These are phyloP conservation scores for Termitomyces sp. DNA, from an alignment of 768 basidiomycete species.

Conservation along the genomic window DNA sequence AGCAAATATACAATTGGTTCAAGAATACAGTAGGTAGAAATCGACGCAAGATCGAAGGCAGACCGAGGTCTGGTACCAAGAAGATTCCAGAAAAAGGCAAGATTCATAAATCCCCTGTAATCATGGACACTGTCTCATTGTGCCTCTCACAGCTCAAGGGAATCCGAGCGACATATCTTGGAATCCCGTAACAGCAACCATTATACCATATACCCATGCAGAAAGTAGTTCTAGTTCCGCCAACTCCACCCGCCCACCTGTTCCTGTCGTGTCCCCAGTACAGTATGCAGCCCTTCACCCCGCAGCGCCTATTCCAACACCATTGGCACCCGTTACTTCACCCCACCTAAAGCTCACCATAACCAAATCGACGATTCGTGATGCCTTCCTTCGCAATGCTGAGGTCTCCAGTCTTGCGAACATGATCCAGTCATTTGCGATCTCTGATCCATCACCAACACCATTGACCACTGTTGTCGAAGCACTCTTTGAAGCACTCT, in stretches of 20 bases:
- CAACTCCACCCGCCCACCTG: slow-evolving; percentile 26
- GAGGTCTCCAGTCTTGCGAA: slow-evolving; percentile 48
- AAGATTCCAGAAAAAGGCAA: slow-evolving; percentile 49
- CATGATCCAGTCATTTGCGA: slow-evolving; percentile 49
- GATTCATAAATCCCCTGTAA: slow-evolving; percentile 1
- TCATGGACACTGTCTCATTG: slow-evolving; percentile 7
- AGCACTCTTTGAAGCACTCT: slow-evolving; percentile 53
- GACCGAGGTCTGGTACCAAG: slow-evolving; percentile 45
- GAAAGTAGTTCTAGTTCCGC: slow-evolving; percentile 34
- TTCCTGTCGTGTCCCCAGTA: slow-evolving; percentile 32
- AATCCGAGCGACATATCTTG: slow-evolving; percentile 29
- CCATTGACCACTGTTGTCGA: slow-evolving; percentile 48
- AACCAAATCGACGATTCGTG: slow-evolving; percentile 35
- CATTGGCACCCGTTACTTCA: slow-evolving; percentile 17
- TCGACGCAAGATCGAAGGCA: slow-evolving; percentile 53
- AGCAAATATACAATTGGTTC: slow-evolving; percentile 77
- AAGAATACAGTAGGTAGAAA: slow-evolving; percentile 66
- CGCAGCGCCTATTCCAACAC: slow-evolving; percentile 22
- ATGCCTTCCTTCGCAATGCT: slow-evolving; percentile 44
- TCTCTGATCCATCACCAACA: slow-evolving; percentile 45
- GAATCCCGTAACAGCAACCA: slow-evolving; percentile 33
- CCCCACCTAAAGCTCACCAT: slow-evolving; percentile 24
- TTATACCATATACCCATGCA: slow-evolving; percentile 37
- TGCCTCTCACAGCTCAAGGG: slow-evolving; percentile 9
- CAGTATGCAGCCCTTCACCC: slow-evolving; percentile 40